These are phyloP conservation scores for Yarrowia yakushimensis DNA, from an alignment of 805 yeast species.

Conservation along the genomic window DNA sequence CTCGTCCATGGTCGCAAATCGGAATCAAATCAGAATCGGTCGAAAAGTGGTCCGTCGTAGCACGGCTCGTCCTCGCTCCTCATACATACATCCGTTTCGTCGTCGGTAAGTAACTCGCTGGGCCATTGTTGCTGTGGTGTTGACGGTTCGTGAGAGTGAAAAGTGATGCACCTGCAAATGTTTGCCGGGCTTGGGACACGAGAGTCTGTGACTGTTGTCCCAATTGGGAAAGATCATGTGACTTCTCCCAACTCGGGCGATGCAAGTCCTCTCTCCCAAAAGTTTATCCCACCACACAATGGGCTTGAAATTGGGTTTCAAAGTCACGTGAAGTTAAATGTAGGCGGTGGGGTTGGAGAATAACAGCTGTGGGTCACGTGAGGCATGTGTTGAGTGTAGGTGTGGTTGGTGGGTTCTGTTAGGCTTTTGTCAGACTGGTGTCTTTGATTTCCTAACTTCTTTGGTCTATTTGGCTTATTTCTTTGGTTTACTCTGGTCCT, in stretches of 20 bases:
- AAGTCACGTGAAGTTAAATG: neutral
- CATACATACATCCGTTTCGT: conserved; percentile 94
- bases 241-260: neutral
- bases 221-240: conserved; percentile 18
- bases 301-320: neutral
- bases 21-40: neutral
- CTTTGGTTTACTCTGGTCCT: too few species aligned
- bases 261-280: neutral
- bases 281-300: neutral
- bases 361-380: too few species aligned
- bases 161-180: conserved; percentile 11
- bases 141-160: conserved; percentile 23
- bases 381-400: too few species aligned
- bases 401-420: too few species aligned
- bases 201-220: conserved; percentile 24
- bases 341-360: too few species aligned
- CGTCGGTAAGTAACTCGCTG: conserved; percentile 99
- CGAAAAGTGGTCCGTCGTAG: neutral
- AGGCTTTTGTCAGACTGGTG: too few species aligned
- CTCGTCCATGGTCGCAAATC: neutral
- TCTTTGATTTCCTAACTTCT: too few species aligned
- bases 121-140: conserved; percentile 66
- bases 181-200: conserved; percentile 6
- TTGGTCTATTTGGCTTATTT: too few species aligned
- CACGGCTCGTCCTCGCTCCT: neutral